Conservation (phyloP, 352 stramenopile species). For the Phytophthora macrochlamydospora region DNA sequence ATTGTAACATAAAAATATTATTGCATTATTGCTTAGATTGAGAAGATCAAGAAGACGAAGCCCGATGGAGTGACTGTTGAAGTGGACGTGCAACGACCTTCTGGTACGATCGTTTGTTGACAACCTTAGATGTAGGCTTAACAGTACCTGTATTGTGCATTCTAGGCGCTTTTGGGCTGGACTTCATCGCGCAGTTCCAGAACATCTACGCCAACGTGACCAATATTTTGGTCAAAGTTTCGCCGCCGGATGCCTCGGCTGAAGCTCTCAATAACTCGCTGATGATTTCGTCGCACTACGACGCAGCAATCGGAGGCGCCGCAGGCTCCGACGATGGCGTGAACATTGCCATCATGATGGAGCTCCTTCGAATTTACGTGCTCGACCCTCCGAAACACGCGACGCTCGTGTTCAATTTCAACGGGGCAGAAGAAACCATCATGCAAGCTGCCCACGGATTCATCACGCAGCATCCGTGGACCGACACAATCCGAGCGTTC, state of each 20-base stretch:
- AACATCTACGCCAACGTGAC: constrained; percentile 89
- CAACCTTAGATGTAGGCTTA: background rate
- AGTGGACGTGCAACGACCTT: constrained; percentile 69
- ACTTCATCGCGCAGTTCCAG: constrained; percentile 83
- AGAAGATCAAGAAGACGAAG: constrained; percentile 50
- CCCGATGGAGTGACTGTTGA: constrained; percentile 45
- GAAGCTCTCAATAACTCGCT: constrained; percentile 56
- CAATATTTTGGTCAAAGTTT: constrained; percentile 77
- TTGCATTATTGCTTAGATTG: constrained; percentile 41
- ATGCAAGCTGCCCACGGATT: constrained; percentile 81
- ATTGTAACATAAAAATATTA: constrained; percentile 1
- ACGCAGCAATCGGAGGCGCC: constrained; percentile 71
- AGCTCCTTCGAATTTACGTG: constrained; percentile 57
- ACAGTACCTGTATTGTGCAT: constrained; percentile 3
- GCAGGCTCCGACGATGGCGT: constrained; percentile 80
- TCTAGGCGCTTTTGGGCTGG: constrained; percentile 65
- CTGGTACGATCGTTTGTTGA: constrained; percentile 17
- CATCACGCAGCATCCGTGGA: constrained; percentile 84
- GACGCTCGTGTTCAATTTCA: constrained; percentile 83
- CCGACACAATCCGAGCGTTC: constrained; percentile 66
- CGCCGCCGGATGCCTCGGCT: constrained; percentile 24
- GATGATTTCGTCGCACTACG: constrained; percentile 83
- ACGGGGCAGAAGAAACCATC: constrained; percentile 81
- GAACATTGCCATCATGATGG: constrained; percentile 85
- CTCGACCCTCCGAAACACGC: constrained; percentile 46